phyloP scores from a whole-genome alignment of 1,139 yeast species.

The Kluyveromyces sp. region DNA sequence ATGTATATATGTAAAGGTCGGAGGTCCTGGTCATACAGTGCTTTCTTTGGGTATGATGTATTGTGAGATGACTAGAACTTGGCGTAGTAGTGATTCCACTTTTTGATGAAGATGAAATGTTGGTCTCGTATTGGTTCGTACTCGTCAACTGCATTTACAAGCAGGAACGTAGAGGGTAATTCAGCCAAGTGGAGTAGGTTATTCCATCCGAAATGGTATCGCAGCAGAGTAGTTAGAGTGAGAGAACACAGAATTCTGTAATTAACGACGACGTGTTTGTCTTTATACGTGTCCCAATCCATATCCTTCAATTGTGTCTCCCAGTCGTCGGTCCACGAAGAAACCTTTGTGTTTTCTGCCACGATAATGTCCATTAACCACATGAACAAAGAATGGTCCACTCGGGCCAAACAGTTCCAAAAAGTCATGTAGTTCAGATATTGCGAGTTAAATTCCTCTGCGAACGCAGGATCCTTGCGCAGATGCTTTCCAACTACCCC shows the following conservation, averaged over 20 bases:
- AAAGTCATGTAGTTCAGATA: slow-evolving; percentile 28
- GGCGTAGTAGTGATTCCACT: slow-evolving; percentile 31
- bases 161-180: slow-evolving; percentile 8
- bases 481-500: slow-evolving; percentile 25
- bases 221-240: slow-evolving; percentile 35
- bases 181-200: slow-evolving; percentile 32
- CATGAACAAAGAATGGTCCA: slow-evolving; percentile 29
- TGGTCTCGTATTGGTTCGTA: slow-evolving; percentile 3
- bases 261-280: slow-evolving; percentile 29
- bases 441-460: slow-evolving; percentile 25
- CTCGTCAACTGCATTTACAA: not conserved
- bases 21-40: too few species aligned
- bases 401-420: slow-evolving; percentile 29
- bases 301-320: slow-evolving; percentile 14
- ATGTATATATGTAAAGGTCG: too few species aligned
- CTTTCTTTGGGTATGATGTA: too few species aligned
- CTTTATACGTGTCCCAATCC: slow-evolving; percentile 28
- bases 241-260: slow-evolving; percentile 37
- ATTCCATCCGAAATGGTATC: slow-evolving; percentile 46
- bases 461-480: slow-evolving; percentile 25
- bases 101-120: slow-evolving; percentile 25
- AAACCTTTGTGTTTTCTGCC: slow-evolving; percentile 23
- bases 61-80: slow-evolving; percentile 28
- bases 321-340: slow-evolving; percentile 20
- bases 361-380: slow-evolving; percentile 32